Evolutionary conservation across 257 asterid species (phyloP).

Genomic region (Solanum infundibuliforme): DNA sequence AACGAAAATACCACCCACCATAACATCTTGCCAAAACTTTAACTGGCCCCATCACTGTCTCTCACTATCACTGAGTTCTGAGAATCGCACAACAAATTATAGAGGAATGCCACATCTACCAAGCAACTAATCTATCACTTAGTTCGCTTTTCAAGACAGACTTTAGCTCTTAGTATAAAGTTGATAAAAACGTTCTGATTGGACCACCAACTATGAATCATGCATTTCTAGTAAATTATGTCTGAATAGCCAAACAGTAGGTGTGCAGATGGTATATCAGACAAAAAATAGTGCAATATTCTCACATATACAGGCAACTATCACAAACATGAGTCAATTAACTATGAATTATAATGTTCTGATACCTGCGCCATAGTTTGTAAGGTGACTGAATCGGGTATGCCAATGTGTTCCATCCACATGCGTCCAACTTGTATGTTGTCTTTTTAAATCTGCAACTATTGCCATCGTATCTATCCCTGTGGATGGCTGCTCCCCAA

Average conservation of each 20-base stretch:
- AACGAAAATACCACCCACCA: not conserved
- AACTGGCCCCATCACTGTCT: not conserved
- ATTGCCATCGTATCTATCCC: slow-evolving; percentile 37
- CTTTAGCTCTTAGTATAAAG: not conserved
- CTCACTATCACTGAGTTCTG: not conserved
- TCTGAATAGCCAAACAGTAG: not conserved
- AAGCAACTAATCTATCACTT: not conserved
- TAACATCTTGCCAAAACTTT: not conserved
- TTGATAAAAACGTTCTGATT: not conserved
- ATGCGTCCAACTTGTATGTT: slow-evolving; percentile 72
- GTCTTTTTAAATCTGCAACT: slow-evolving; percentile 65
- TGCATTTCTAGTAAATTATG: not conserved
- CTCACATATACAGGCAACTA: not conserved
- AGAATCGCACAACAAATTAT: not conserved
- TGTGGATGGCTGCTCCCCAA: slow-evolving; percentile 46
- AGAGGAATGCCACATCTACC: not conserved
- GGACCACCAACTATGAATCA: not conserved
- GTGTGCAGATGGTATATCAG: not conserved
- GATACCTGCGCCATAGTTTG: slow-evolving; percentile 88
- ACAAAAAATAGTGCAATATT: not conserved
- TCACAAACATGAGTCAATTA: not conserved
- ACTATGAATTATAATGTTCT: not conserved
- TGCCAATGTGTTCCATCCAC: slow-evolving; percentile 96
- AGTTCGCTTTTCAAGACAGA: not conserved
- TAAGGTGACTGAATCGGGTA: slow-evolving; percentile 84